These are phyloP conservation scores for Paecilomyces variotii DNA, from an alignment of 2,329 filamentous ascomycete genomes.

Conservation along the genomic window DNA sequence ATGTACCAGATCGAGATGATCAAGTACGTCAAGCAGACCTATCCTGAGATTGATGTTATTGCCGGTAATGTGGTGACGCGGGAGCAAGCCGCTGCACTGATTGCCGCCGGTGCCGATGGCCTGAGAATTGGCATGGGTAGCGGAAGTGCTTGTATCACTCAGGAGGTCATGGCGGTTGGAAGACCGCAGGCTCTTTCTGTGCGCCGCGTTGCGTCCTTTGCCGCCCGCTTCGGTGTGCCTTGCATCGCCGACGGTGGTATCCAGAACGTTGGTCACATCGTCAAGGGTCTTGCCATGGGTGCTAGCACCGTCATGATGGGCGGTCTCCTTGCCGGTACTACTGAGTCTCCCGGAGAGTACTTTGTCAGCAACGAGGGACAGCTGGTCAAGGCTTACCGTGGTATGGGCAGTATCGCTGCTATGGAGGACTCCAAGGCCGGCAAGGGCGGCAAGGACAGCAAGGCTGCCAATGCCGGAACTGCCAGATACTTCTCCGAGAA, in stretches of 20 bases:
- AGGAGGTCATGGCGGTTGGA: constrained; percentile 99
- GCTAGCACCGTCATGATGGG: constrained; percentile 99
- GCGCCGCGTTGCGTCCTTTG: constrained; percentile 81
- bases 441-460: constrained; percentile 58
- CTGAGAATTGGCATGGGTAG: constrained; percentile 98
- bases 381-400: constrained; percentile 97
- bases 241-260: constrained; percentile 98
- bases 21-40: constrained; percentile 85
- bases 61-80: constrained; percentile 97
- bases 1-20: constrained; percentile 99
- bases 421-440: constrained; percentile 99
- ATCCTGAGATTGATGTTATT: constrained; percentile 84
- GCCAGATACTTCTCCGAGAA: constrained; percentile 98
- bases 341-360: constrained; percentile 92
- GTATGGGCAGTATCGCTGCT: constrained; percentile 97
- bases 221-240: constrained; percentile 86
- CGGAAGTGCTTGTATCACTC: constrained; percentile 95
- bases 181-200: constrained; percentile 92
- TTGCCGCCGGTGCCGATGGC: constrained; percentile 90
- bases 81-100: constrained; percentile 86
- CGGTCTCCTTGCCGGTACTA: constrained; percentile 91
- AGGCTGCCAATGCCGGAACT: constrained; percentile 78
- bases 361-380: constrained; percentile 95
- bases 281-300: constrained; percentile 92
- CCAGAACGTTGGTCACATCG: constrained; percentile 97